These are phyloP conservation scores for Endotrypanum monterogeii DNA, from an alignment of 208 protist genomes.

Conservation along the genomic window DNA sequence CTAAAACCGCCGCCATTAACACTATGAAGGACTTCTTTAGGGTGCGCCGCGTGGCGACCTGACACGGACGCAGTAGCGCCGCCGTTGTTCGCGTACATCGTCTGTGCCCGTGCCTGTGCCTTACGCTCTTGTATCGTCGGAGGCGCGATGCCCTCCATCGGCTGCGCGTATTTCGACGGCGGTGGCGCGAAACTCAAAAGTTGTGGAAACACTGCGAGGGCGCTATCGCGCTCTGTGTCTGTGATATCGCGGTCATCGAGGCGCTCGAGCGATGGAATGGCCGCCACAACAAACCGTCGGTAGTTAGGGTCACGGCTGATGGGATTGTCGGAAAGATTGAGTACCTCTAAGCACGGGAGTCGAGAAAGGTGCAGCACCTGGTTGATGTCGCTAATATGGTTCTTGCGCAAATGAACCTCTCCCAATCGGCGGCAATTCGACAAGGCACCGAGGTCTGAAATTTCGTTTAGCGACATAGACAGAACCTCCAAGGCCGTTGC, in stretches of 20 bases:
- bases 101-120: constrained; percentile 16
- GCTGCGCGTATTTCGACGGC: constrained; percentile 69
- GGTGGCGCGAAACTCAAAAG: constrained; percentile 73
- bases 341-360: constrained; percentile 62
- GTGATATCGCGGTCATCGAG: constrained; percentile 80
- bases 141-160: constrained; percentile 32
- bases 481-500: constrained; percentile 78
- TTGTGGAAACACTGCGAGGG: constrained; percentile 77
- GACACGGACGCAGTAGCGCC: neutral
- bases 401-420: constrained; percentile 88
- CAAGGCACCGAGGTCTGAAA: constrained; percentile 75
- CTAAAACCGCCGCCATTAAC: neutral
- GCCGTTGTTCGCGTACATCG: neutral
- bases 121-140: constrained; percentile 25
- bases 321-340: constrained; percentile 86
- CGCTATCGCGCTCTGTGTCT: constrained; percentile 63
- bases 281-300: constrained; percentile 86
- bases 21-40: neutral
- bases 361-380: constrained; percentile 86
- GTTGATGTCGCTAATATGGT: constrained; percentile 85
- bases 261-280: constrained; percentile 62
- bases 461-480: constrained; percentile 87
- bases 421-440: constrained; percentile 60
- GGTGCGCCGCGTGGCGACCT: neutral
- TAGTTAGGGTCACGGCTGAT: constrained; percentile 89